Conservation (phyloP, 305 asterid species). For the Fraxinus dipetala region DNA sequence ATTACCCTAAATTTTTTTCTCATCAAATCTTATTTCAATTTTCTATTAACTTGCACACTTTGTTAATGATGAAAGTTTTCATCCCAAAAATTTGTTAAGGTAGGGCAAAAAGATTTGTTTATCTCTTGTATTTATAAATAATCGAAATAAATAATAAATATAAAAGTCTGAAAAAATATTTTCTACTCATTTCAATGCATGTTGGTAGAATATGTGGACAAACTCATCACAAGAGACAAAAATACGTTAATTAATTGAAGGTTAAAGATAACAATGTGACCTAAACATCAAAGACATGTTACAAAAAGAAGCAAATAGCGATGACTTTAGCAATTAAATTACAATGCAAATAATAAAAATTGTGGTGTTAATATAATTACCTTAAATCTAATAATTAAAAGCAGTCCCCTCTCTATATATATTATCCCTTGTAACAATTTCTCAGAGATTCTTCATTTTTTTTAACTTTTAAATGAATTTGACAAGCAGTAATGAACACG, state of each 20-base stretch:
- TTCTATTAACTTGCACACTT: neutral
- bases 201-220: neutral
- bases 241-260: neutral
- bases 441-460: too few relatives aligned
- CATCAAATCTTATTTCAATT: neutral
- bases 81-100: too few relatives aligned
- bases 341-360: too few relatives aligned
- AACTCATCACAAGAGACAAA: neutral
- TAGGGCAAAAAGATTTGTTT: neutral
- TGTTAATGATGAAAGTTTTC: neutral
- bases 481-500: neutral
- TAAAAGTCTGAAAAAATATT: neutral
- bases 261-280: neutral
- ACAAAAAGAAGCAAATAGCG: neutral
- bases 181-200: neutral
- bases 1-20: neutral
- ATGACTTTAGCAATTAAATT: too few relatives aligned
- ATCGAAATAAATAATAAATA: neutral
- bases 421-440: too few relatives aligned
- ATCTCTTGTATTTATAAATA: neutral
- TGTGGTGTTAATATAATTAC: too few relatives aligned
- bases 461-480: too few relatives aligned
- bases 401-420: too few relatives aligned
- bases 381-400: too few relatives aligned
- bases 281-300: neutral